Evolutionary conservation across 805 yeast genomes (phyloP), one percentile per base, ranked within the genome.

Genomic region (Ogataea allantospora): DNA sequence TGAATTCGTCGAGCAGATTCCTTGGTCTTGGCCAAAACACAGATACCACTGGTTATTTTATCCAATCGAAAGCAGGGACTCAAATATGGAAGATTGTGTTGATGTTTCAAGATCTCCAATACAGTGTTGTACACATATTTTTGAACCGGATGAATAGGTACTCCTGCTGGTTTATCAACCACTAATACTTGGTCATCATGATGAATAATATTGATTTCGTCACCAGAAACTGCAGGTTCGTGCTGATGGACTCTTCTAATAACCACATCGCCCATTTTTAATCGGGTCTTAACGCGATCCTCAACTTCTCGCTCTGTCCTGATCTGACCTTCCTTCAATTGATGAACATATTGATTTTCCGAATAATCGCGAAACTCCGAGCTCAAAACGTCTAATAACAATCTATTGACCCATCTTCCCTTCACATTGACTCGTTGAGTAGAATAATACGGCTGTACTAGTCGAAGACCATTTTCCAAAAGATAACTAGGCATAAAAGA

Each of bases 121-220:
- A 75, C 47, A 0, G 73, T 58, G 51, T 75, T 76, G 46, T 66
- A 64, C 33, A 51, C 50, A 44, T 68, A 75, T 33, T 58, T 65
- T 12, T 73, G 72, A 1, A 73, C 67, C 0, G 81, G 80, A 50
- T 75, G 80, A 2, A 77, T 69, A 1, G 80, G 78, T 2, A 75
- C 58, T 0, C 80, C 80, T 2, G 69, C 57, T 0, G 80, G 80
- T 46, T 76, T 76, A 42, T 70, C 59, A 6, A 72, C 63, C 17
- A 76, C 76, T 8, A 75, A 34, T 4, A 73, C 21, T 6, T 48
- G 18, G 6, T 50, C 50, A 29, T 52, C 54, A 31, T 56, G 55
- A 25, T 30, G 42, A 6, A 60, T 38, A 2, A 54, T 39, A 11
- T 46, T 41, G 6, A 53, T 38, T 2, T 31, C 10, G 13, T 27